Evolutionary conservation across 805 yeast species (phyloP).

Genomic region (Maudiozyma bulderi): DNA sequence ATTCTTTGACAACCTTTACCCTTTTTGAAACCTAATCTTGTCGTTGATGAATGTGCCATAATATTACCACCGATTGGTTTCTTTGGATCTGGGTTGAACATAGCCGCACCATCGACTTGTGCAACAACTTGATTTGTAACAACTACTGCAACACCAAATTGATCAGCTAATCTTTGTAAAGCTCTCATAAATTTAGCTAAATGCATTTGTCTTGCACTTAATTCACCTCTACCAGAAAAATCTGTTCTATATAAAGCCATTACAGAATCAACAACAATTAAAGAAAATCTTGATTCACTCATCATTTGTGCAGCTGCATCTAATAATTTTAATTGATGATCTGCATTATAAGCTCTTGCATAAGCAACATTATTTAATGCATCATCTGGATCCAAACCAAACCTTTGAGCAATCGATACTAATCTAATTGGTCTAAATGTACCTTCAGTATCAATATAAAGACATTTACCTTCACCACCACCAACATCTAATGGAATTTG

Average conservation of each 20-base stretch:
- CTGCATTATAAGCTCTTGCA: constrained; percentile 95
- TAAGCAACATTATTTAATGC: constrained; percentile 96
- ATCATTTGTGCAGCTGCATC: constrained; percentile 92
- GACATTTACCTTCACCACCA: constrained; percentile 96
- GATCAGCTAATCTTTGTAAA: constrained; percentile 89
- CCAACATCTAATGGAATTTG: constrained; percentile 95
- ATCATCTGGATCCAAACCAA: constrained; percentile 84
- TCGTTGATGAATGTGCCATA: constrained; percentile 93
- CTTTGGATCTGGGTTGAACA: constrained; percentile 90
- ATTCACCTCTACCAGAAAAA: constrained; percentile 89
- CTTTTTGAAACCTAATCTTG: constrained; percentile 81
- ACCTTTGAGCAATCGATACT: constrained; percentile 82
- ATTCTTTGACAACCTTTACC: constrained; percentile 88
- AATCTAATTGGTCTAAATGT: constrained; percentile 90
- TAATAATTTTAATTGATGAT: constrained; percentile 80
- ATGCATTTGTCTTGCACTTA: constrained; percentile 88
- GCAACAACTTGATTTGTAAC: constrained; percentile 96
- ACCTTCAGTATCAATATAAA: constrained; percentile 94
- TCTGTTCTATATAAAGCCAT: constrained; percentile 96
- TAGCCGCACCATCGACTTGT: constrained; percentile 81
- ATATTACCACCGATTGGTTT: constrained; percentile 98
- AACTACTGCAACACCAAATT: constrained; percentile 93
- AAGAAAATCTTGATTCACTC: constrained; percentile 85
- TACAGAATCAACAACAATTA: constrained; percentile 90
- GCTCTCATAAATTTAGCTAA: constrained; percentile 89